phyloP scores from a whole-genome alignment of 2,329 filamentous ascomycete genomes.

The Botrytis paeoniae region DNA sequence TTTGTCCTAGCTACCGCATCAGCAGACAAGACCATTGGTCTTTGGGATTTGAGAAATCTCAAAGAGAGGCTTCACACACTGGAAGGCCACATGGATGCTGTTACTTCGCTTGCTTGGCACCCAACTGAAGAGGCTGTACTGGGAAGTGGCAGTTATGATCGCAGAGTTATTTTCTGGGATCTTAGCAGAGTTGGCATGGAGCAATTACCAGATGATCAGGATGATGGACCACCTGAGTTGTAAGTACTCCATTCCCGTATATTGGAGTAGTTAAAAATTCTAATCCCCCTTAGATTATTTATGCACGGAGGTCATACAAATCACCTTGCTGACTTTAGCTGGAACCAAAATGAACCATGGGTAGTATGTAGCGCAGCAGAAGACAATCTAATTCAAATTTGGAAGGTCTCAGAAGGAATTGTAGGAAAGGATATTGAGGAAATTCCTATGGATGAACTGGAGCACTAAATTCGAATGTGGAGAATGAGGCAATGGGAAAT shows the following conservation, averaged over 20 bases:
- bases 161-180: slow-evolving; percentile 95
- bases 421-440: slow-evolving; percentile 75
- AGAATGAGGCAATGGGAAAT: not conserved
- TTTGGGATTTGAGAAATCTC: slow-evolving; percentile 93
- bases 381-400: slow-evolving; percentile 94
- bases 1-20: slow-evolving; percentile 89
- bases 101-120: slow-evolving; percentile 93
- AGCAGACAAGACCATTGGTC: slow-evolving; percentile 88
- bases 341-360: slow-evolving; percentile 97
- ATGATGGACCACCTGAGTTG: slow-evolving; percentile 93
- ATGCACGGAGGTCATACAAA: slow-evolving; percentile 99
- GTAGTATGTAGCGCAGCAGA: slow-evolving; percentile 92
- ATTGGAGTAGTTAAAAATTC: not conserved
- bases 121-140: slow-evolving; percentile 85
- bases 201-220: slow-evolving; percentile 89
- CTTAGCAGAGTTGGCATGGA: slow-evolving; percentile 88
- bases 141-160: slow-evolving; percentile 88
- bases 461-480: slow-evolving; percentile 45
- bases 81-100: slow-evolving; percentile 82
- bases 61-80: slow-evolving; percentile 87
- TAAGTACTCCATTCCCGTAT: slow-evolving; percentile 47
- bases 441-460: slow-evolving; percentile 73
- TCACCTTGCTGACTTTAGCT: slow-evolving; percentile 93
- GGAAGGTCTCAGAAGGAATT: slow-evolving; percentile 81
- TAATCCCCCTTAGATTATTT: slow-evolving; percentile 62